Percentiles rank a stretch among this genome's conserved stretches.
These are phyloP conservation scores for Puccinia hordei DNA, from an alignment of 1,284 basidiomycete genomes.

Conservation along the genomic window DNA sequence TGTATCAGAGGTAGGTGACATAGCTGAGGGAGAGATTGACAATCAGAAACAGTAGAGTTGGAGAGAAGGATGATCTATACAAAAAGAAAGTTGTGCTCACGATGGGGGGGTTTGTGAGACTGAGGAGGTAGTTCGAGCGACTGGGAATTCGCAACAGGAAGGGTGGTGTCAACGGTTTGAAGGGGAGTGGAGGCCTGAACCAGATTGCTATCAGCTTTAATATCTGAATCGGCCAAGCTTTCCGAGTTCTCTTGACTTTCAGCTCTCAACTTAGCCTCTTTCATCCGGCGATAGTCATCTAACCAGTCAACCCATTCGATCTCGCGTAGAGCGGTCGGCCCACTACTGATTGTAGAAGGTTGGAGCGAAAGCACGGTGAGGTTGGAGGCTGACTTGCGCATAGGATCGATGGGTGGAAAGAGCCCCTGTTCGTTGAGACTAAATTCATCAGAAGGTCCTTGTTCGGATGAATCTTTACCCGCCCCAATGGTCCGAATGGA, in stretches of 20 bases:
- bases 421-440: neutral
- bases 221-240: constrained; percentile 11
- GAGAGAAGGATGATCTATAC: neutral
- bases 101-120: neutral
- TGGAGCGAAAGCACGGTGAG: constrained; percentile 49
- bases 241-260: constrained; percentile 54
- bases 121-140: constrained; percentile 8
- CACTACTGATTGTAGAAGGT: constrained; percentile 55
- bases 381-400: constrained; percentile 34
- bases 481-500: constrained; percentile 21
- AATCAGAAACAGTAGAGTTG: neutral
- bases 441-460: neutral
- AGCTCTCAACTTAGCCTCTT: constrained; percentile 64
- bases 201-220: neutral
- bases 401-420: constrained; percentile 10
- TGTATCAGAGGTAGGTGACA: constrained; percentile 13
- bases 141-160: constrained; percentile 6
- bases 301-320: constrained; percentile 68
- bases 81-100: neutral
- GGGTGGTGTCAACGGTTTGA: neutral
- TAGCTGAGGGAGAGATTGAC: neutral
- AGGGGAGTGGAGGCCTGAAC: neutral
- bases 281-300: constrained; percentile 65
- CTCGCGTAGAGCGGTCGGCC: constrained; percentile 57
- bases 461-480: neutral